Evolutionary conservation across 176 grass and related monocot species (phyloP).

Genomic region (Puya raimondii): DNA sequence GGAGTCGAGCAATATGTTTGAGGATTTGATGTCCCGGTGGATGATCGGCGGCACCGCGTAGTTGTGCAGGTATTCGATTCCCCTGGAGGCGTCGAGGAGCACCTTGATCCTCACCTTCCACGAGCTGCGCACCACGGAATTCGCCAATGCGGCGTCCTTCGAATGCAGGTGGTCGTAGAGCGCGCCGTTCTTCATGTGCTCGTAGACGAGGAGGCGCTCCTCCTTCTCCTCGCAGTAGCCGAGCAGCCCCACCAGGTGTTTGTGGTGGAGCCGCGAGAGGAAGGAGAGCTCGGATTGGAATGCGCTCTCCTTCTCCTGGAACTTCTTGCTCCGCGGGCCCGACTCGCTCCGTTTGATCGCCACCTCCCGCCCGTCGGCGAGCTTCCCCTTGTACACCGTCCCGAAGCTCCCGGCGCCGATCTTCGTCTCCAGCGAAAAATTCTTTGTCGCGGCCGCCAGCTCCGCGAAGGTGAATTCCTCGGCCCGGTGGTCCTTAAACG

Average conservation of each 20-base stretch:
- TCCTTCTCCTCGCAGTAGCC: conserved; percentile 84
- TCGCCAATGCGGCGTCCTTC: neutral
- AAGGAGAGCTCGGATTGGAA: conserved; percentile 91
- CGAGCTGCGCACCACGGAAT: conserved; percentile 40
- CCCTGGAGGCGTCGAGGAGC: conserved; percentile 67
- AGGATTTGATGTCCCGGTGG: conserved; percentile 98
- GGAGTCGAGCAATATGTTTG: conserved; percentile 80
- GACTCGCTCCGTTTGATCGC: conserved; percentile 85
- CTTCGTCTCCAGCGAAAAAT: conserved; percentile 51
- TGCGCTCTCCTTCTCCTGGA: conserved; percentile 88
- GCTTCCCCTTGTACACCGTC: conserved; percentile 66
- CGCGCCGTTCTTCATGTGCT: conserved; percentile 95
- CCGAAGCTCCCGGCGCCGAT: conserved; percentile 85
- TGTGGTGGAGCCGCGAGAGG: conserved; percentile 87
- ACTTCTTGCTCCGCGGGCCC: conserved; percentile 30
- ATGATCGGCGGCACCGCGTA: conserved; percentile 97
- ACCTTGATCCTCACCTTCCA: conserved; percentile 86
- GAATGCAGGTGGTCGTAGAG: conserved; percentile 89
- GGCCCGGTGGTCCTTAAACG: conserved; percentile 63
- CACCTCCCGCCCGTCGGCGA: conserved; percentile 75
- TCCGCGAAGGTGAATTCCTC: conserved; percentile 54
- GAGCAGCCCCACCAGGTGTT: conserved; percentile 71
- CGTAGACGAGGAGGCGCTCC: conserved; percentile 84
- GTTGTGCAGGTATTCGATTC: conserved; percentile 94
- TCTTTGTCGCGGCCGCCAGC: conserved; percentile 57